Conservation (phyloP, 305 asterid genomes). For the Solanum hybrid region DNA sequence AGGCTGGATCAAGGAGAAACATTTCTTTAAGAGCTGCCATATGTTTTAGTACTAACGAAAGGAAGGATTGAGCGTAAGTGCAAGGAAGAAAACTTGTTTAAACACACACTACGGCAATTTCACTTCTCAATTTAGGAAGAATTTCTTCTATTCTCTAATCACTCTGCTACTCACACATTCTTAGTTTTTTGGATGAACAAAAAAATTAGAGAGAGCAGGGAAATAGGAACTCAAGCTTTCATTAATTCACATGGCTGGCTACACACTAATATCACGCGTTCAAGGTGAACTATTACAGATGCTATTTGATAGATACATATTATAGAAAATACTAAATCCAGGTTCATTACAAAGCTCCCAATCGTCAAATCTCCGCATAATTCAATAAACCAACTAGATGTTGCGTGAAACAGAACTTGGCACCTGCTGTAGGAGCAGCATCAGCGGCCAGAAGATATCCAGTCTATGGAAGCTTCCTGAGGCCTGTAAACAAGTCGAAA, state of each 20-base stretch:
- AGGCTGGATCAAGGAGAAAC: neutral
- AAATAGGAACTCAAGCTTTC: neutral
- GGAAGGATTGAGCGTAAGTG: neutral
- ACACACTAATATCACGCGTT: neutral
- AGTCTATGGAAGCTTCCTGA: conserved; percentile 69
- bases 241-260: neutral
- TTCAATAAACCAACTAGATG: conserved; percentile 6
- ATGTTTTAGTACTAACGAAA: neutral
- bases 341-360: neutral
- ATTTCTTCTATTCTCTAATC: neutral
- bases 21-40: neutral
- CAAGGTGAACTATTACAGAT: neutral
- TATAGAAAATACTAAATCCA: neutral
- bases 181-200: neutral
- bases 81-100: neutral
- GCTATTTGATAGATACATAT: neutral
- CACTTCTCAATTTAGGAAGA: neutral
- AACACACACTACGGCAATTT: neutral
- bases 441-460: conserved; percentile 92
- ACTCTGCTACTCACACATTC: neutral
- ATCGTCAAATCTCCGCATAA: neutral
- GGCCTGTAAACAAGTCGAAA: conserved; percentile 32
- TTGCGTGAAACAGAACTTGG: conserved; percentile 25
- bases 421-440: conserved; percentile 62
- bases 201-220: neutral